Evolutionary conservation across 1,139 yeast genomes (phyloP), one percentile per base, ranked within the genome.

Genomic region (Sugiyamaella castrensis): DNA sequence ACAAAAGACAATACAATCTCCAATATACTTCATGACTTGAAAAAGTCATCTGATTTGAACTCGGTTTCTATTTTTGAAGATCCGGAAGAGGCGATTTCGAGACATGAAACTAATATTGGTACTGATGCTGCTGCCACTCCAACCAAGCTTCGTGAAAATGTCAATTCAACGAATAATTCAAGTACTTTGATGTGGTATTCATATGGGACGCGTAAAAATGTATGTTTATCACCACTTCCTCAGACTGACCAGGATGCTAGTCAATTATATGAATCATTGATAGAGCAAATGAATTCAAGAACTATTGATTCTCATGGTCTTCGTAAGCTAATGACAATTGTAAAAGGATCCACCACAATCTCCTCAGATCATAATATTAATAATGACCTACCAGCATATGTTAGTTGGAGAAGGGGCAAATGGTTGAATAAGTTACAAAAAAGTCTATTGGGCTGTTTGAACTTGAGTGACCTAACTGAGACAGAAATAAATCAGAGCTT

Each of bases 301-400:
- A 44, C 55, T 2, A 55, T 61, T 32, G 59, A 54, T 29, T 47
- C 61, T 3, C 59, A 59, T 47, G 63, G 64, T 29, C 54, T 59
- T 37, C 47, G 62, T 13, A 60, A 58, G 40, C 48, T 59, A 40
- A 49, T 54, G 29, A 53, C 58, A n/a, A 54, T 59, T 36, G 56
- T 58, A 8, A 51, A 50, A 31, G 57, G 60, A 3, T 40, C 55
- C 24, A 50, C 50, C 12, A 41, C 34, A 9, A 28, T 13, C 15
- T 7, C 35, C 2, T 24, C 37, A 8, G 33, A 33, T 15, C 48
- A 47, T 12, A 16, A 26, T 33, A 9, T 31, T 7, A 46, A 47
- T 28, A 19, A 13, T 4, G 53, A 40, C 11, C 31, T 40, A 7
- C 49, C 55, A 19, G 61, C 60, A 9, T 54, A 53, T 36, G 48